Evolutionary conservation across 495 filamentous ascomycete species (phyloP), one percentile per base, ranked within the genome.

Genomic region (Penicillium simplicissimum): DNA sequence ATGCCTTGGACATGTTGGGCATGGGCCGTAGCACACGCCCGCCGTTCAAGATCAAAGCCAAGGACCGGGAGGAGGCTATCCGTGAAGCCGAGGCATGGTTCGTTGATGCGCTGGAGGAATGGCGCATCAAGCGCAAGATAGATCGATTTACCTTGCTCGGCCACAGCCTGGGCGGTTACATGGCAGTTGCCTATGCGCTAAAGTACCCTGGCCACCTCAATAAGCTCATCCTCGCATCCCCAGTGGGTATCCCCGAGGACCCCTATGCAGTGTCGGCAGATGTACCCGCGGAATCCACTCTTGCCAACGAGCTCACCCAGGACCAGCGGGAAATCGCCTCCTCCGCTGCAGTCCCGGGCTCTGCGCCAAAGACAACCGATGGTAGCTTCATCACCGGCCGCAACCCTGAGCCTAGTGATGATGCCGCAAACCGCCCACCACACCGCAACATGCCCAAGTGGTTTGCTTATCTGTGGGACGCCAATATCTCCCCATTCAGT

Each of bases 11-110:
- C 71, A 82, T 97, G 77, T 82, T 97, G 21, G 95, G 95, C 56
- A 97, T 97, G 90, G 95, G 95, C 55, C 87, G 95, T 66, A 96
- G 91, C 63, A 87, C 84, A 35, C 83, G 95, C 25, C 96, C 96
- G 13, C 75, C 85, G 0, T 98, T 97, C 79, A 86, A 79, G 55
- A 87, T 98, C 61, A 84, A 88, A 64, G 85, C 92, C 33, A 96
- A 95, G 69, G 88, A 91, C 49, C 84, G 84, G 5, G 84, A 93
- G 57, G 89, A 82, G 8, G 92, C 95, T 64, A 95, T 96, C 64
- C 84, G 80, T 8, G 95, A 98, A 69, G 93, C 96, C 2, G 95
- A 98, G 75, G 86, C 86, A 56, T 98, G 92, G 92, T 98, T 98
- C 66, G 86, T 98, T 28, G 95, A 98, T 72, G 90, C 96, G 3